These are phyloP conservation scores for Davidsoniella neocaledoniae DNA, from an alignment of 2,329 filamentous ascomycete genomes.

Conservation along the genomic window DNA sequence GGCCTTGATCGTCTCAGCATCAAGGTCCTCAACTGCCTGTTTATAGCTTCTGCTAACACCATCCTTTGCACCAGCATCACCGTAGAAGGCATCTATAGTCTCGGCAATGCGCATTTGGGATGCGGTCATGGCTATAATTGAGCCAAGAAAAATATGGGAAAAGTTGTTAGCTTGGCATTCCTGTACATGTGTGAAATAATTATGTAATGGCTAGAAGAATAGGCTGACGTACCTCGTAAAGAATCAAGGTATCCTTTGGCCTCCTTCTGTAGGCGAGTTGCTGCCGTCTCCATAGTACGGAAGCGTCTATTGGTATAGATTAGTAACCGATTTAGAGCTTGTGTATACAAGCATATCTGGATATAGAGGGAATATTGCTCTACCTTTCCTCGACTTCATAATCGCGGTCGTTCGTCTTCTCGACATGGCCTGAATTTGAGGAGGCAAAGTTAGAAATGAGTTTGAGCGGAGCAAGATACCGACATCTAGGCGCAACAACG, in stretches of 20 bases:
- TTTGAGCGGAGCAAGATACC: not conserved
- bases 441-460: constrained; percentile 9
- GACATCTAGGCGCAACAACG: constrained; percentile 15
- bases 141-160: not conserved
- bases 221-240: constrained; percentile 48
- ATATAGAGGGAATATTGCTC: not conserved
- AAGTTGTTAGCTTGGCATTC: not conserved
- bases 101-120: constrained; percentile 99
- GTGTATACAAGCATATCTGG: not conserved
- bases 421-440: constrained; percentile 57
- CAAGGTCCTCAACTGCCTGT: constrained; percentile 92
- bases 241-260: constrained; percentile 97
- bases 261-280: constrained; percentile 85
- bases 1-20: constrained; percentile 96
- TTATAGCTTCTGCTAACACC: constrained; percentile 96
- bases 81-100: constrained; percentile 98
- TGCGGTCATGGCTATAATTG: constrained; percentile 70
- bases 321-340: not conserved
- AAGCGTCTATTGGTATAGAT: constrained; percentile 50
- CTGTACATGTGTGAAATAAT: not conserved
- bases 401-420: constrained; percentile 95
- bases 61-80: constrained; percentile 84
- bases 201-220: not conserved
- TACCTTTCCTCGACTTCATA: constrained; percentile 95
- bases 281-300: constrained; percentile 91